Conservation (phyloP, 148 eudicot species). For the Vaccinium myrtillus region DNA sequence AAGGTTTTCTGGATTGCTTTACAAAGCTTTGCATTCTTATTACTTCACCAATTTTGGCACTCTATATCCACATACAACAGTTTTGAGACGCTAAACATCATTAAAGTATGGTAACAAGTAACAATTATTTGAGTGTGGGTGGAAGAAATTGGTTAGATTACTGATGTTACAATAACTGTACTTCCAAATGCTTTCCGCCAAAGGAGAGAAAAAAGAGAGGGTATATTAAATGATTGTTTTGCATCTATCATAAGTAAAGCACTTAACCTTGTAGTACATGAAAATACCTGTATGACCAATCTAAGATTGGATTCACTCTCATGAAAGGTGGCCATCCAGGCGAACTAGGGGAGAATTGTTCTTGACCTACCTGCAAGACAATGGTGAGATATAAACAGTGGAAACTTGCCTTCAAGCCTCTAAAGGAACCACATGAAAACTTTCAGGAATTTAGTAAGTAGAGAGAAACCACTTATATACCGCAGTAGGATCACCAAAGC, state of each 20-base stretch:
- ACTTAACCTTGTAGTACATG: slow-evolving; percentile 15
- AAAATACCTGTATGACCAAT: slow-evolving; percentile 95
- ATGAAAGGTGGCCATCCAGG: slow-evolving; percentile 99
- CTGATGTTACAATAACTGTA: neutral
- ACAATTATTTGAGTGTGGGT: neutral
- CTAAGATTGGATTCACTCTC: slow-evolving; percentile 98
- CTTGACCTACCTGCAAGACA: slow-evolving; percentile 86
- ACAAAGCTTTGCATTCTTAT: neutral
- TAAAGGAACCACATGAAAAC: neutral
- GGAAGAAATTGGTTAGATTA: neutral
- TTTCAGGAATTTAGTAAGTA: neutral
- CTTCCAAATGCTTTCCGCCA: neutral
- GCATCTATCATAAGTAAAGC: neutral
- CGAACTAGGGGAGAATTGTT: slow-evolving; percentile 94
- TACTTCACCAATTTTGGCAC: neutral
- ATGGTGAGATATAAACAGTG: neutral
- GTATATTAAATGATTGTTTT: neutral
- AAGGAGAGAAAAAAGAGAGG: neutral
- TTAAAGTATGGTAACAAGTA: too few species aligned
- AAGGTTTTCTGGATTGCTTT: neutral
- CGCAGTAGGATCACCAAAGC: slow-evolving; percentile 97
- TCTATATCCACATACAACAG: neutral
- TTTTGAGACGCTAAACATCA: neutral
- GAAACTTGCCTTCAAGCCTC: slow-evolving; percentile 12
- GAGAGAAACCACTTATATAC: slow-evolving; percentile 32